Evolutionary conservation across 2,329 filamentous ascomycete genomes (phyloP).

Genomic region (Sarocladium kiliense): DNA sequence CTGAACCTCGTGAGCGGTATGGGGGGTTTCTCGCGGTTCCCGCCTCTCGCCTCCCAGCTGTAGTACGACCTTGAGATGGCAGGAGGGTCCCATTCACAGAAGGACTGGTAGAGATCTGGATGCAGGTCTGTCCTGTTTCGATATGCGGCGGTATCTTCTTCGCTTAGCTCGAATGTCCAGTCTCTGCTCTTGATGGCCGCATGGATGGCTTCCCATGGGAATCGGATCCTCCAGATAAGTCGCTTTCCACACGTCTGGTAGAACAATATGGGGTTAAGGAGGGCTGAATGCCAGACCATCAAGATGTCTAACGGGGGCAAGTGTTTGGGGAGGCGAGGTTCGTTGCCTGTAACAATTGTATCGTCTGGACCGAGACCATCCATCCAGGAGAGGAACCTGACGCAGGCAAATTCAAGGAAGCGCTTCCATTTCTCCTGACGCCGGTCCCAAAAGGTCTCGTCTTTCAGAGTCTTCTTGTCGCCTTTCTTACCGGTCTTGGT

Average conservation of each 20-base stretch:
- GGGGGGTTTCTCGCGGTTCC: background rate
- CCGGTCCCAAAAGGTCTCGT: slow-evolving; percentile 14
- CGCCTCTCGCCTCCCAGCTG: background rate
- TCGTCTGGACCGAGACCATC: slow-evolving; percentile 15
- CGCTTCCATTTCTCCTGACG: slow-evolving; percentile 19
- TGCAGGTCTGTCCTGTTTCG: background rate
- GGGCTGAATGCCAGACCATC: slow-evolving; percentile 31
- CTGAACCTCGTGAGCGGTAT: background rate
- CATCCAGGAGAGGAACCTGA: slow-evolving; percentile 21
- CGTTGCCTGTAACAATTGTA: background rate
- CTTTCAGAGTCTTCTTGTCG: slow-evolving; percentile 18
- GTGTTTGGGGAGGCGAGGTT: slow-evolving; percentile 4
- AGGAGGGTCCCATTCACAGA: slow-evolving; percentile 9
- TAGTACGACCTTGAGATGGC: background rate
- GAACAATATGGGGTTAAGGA: slow-evolving; percentile 26
- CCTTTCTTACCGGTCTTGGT: slow-evolving; percentile 14
- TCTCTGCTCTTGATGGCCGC: slow-evolving; percentile 12
- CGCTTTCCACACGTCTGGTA: slow-evolving; percentile 11
- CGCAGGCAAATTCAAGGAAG: slow-evolving; percentile 21
- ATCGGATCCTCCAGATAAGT: slow-evolving; percentile 13
- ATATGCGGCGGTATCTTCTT: slow-evolving; percentile 3
- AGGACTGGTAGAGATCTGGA: slow-evolving; percentile 11
- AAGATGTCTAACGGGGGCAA: slow-evolving; percentile 25
- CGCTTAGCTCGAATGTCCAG: slow-evolving; percentile 13
- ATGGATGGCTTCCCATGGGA: slow-evolving; percentile 18